Evolutionary conservation across 2,329 filamentous ascomycete genomes (phyloP).

Genomic region (Laburnicola sp.): DNA sequence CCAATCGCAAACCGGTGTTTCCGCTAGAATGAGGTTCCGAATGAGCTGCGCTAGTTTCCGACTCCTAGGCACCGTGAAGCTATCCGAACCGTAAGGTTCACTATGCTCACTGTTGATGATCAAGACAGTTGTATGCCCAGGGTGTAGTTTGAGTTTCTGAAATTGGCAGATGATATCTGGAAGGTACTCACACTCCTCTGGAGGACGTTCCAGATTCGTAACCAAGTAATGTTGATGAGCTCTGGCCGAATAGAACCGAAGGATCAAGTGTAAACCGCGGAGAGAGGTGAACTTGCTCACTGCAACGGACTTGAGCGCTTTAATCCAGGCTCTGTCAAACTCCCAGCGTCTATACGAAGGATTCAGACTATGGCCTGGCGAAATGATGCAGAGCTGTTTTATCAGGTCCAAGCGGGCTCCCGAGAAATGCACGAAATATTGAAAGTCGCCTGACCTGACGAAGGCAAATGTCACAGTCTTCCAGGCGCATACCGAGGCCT

Average conservation of each 20-base stretch:
- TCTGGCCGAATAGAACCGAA: background rate
- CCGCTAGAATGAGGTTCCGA: background rate
- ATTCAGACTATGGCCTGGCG: background rate
- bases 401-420: background rate
- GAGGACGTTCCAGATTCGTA: background rate
- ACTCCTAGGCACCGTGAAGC: background rate
- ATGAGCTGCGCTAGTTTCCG: background rate
- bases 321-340: constrained; percentile 2
- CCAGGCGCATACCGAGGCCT: constrained; percentile 3
- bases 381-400: constrained; percentile 1
- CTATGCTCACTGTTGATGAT: background rate
- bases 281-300: background rate
- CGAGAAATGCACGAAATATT: constrained; percentile 4
- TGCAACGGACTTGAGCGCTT: background rate
- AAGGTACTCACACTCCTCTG: constrained; percentile 6
- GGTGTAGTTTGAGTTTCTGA: background rate
- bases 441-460: constrained; percentile 2
- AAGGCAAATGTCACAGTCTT: constrained; percentile 5
- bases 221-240: background rate
- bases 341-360: background rate
- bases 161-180: background rate
- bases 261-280: background rate
- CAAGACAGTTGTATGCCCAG: background rate
- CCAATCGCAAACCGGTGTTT: background rate
- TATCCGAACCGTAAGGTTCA: background rate